Evolutionary conservation across 1,139 yeast species (phyloP), one percentile per base, ranked within the genome.

Genomic region (Groenewaldozyma auringiensis): DNA sequence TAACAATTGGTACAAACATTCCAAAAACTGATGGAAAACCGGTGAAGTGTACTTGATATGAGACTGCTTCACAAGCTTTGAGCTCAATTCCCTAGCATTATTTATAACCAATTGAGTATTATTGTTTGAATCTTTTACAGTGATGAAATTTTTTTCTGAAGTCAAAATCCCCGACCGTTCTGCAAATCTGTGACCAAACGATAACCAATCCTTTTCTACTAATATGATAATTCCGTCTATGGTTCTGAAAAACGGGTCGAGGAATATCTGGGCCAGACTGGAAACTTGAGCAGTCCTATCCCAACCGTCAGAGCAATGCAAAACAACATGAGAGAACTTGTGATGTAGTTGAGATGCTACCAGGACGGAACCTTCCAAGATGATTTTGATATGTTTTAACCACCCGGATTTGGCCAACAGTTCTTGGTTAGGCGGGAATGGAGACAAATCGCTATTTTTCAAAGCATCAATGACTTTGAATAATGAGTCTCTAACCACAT

Each of bases 261-360:
- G 70, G 59, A 95, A 86, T 4, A 94, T 67, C 63, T 92, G 94
- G 38, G 89, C 79, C 49, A 92, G 67, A 2, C 96, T 83, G 8
- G 89, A 76, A 1, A 89, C 77, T 60, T 92, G 97, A 0, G 96
- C 79, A 0, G 98, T 94, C 49, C 98, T 71, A 62, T 92, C 98
- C 98, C 98, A 92, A 0, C 98, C 98, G 67, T 92, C 98, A 0
- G 96, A 88, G 61, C 98, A 92, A 65, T 92, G 98, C 9, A 94
- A 76, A 4, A 92, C 62, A 4, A 92, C 77, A 62, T 89, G 94
- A 13, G 94, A 83, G 50, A 82, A 80, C 60, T 87, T 85, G 56
- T 82, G 76, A 51, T 86, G 87, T 20, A 92, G 75, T 21, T 92
- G 83, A 56, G 86, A 83, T 33, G 83, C 78, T 43, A 92, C 76